phyloP scores from a whole-genome alignment of 2,329 filamentous ascomycete species.

The Passalora sequoiae region DNA sequence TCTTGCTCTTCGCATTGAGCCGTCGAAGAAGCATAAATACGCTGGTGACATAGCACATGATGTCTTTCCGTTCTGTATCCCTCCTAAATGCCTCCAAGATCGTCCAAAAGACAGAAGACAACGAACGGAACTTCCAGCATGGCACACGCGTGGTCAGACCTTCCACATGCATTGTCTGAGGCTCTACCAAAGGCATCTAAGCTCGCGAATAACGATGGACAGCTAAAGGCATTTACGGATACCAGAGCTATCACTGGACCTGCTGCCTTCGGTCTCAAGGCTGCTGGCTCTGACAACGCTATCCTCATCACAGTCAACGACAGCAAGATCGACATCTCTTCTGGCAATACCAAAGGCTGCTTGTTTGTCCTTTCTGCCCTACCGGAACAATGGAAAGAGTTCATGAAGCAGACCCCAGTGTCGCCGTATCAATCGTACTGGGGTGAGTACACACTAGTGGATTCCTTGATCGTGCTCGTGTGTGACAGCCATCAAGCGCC shows the following conservation, averaged over 20 bases:
- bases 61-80: no score
- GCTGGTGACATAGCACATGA: no score
- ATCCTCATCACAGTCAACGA: constrained; percentile 31
- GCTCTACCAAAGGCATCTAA: constrained; percentile 28
- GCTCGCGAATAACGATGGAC: constrained; percentile 25
- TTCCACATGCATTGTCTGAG: constrained; percentile 25
- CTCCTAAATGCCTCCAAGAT: constrained; percentile 14
- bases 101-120: constrained; percentile 20
- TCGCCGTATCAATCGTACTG: constrained; percentile 45
- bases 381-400: constrained; percentile 45
- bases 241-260: constrained; percentile 29
- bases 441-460: constrained; percentile 35
- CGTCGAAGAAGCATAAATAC: no score
- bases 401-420: constrained; percentile 41
- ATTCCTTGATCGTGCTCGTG: no score
- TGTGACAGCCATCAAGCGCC: constrained; percentile 18
- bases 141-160: constrained; percentile 30
- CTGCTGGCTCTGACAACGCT: constrained; percentile 25
- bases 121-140: constrained; percentile 16
- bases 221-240: constrained; percentile 30
- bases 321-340: constrained; percentile 25
- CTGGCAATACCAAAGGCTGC: constrained; percentile 23
- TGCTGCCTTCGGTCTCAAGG: constrained; percentile 33
- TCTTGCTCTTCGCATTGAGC: no score
- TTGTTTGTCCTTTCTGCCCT: constrained; percentile 39